Conservation (phyloP, 1,284 basidiomycete genomes). For the Lignosus rhinocerotis region DNA sequence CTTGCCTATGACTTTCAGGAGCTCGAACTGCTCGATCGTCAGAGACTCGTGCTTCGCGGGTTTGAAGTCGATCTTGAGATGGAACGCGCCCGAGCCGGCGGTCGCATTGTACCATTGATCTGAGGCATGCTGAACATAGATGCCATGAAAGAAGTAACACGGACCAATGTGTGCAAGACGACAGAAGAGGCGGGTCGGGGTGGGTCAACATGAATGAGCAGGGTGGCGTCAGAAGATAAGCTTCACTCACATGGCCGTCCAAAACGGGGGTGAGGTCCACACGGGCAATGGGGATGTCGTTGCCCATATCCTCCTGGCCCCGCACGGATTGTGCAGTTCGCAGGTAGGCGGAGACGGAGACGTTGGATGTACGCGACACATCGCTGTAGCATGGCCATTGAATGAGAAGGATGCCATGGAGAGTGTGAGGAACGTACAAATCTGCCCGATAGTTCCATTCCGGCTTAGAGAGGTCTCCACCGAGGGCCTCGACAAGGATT, state of each 20-base stretch:
- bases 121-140: constrained; percentile 55
- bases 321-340: constrained; percentile 68
- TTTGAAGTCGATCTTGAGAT: constrained; percentile 94
- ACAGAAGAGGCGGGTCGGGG: not conserved
- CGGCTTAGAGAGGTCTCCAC: constrained; percentile 82
- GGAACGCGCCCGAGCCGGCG: constrained; percentile 88
- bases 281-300: constrained; percentile 88
- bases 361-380: constrained; percentile 88
- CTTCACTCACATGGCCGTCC: constrained; percentile 65
- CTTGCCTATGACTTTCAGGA: constrained; percentile 98
- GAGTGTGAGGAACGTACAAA: constrained; percentile 62
- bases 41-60: constrained; percentile 80
- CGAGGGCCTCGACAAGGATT: constrained; percentile 93
- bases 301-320: constrained; percentile 88
- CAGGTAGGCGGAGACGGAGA: constrained; percentile 87
- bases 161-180: constrained; percentile 5
- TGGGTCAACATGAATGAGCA: constrained; percentile 5
- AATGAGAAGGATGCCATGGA: constrained; percentile 12
- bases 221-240: constrained; percentile 20
- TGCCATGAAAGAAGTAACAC: not conserved
- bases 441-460: constrained; percentile 97
- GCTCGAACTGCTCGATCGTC: constrained; percentile 94
- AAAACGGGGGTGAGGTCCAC: constrained; percentile 90
- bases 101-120: constrained; percentile 90
- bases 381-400: constrained; percentile 49